Evolutionary conservation across 2,329 filamentous ascomycete genomes (phyloP).

Genomic region (Calonectria henricotiae): DNA sequence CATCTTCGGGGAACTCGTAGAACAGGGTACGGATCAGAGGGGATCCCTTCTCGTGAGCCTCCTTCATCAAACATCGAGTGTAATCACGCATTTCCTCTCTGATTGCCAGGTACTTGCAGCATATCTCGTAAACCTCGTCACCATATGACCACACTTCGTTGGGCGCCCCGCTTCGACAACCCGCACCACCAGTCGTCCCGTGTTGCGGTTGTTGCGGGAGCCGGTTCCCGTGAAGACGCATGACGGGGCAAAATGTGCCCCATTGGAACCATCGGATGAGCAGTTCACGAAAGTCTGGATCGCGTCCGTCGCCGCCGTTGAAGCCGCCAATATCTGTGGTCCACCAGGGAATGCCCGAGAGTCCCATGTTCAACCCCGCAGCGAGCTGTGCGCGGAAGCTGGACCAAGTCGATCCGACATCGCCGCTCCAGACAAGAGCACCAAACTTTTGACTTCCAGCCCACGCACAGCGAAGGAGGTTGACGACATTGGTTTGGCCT

Average conservation of each 20-base stretch:
- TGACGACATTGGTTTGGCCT: slow-evolving; percentile 73
- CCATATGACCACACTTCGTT: slow-evolving; percentile 81
- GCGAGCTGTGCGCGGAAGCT: slow-evolving; percentile 74
- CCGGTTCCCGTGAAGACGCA: slow-evolving; percentile 78
- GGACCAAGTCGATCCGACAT: slow-evolving; percentile 77
- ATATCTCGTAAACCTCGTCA: slow-evolving; percentile 73
- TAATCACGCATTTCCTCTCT: slow-evolving; percentile 74
- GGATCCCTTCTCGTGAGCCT: slow-evolving; percentile 73
- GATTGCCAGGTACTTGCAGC: slow-evolving; percentile 72
- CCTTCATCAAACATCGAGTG: slow-evolving; percentile 71
- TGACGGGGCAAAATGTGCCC: slow-evolving; percentile 78
- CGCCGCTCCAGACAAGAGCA: slow-evolving; percentile 78
- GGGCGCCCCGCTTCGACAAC: slow-evolving; percentile 67
- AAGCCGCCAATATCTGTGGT: slow-evolving; percentile 82
- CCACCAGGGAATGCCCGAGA: slow-evolving; percentile 78
- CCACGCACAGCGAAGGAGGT: slow-evolving; percentile 69
- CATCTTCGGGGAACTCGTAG: slow-evolving; percentile 75
- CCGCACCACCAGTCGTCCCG: slow-evolving; percentile 58
- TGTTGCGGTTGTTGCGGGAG: slow-evolving; percentile 67
- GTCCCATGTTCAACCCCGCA: slow-evolving; percentile 77
- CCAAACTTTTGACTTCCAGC: slow-evolving; percentile 75
- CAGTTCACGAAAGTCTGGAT: slow-evolving; percentile 73
- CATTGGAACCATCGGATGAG: slow-evolving; percentile 81
- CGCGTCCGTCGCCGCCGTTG: slow-evolving; percentile 74
- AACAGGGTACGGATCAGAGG: slow-evolving; percentile 77